phyloP scores from a whole-genome alignment of 2,329 filamentous ascomycete species.

The Didymella keratinophila region DNA sequence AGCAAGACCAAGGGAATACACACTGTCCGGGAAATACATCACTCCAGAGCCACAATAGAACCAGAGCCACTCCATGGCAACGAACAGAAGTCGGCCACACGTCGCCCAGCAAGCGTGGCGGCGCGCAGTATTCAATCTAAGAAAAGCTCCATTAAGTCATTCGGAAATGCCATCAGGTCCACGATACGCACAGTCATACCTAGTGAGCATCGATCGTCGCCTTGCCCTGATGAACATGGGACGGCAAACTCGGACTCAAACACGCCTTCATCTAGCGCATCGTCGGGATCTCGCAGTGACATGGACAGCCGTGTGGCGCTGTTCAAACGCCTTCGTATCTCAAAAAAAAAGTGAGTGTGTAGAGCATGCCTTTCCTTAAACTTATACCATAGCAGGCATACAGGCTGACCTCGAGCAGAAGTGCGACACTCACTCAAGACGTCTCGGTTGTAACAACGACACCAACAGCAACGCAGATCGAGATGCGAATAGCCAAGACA shows the following conservation, averaged over 20 bases:
- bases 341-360: conserved; percentile 10
- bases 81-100: conserved; percentile 23
- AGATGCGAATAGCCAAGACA: conserved; percentile 48
- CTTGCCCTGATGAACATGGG: conserved; percentile 13
- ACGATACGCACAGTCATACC: conserved; percentile 52
- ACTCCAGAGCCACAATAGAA: conserved; percentile 26
- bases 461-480: conserved; percentile 52
- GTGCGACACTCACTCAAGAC: neutral
- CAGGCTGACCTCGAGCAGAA: conserved; percentile 2
- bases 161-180: conserved; percentile 40
- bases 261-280: conserved; percentile 15
- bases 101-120: conserved; percentile 22
- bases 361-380: neutral
- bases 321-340: conserved; percentile 3
- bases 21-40: conserved; percentile 13
- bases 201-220: conserved; percentile 24
- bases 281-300: neutral
- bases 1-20: conserved; percentile 32
- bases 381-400: no score
- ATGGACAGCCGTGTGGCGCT: neutral
- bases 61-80: conserved; percentile 13
- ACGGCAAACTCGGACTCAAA: conserved; percentile 17
- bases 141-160: conserved; percentile 37
- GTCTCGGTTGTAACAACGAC: conserved; percentile 9
- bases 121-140: conserved; percentile 32